A percentile compares a stretch with the other conserved stretches of the same genome.
Conservation (phyloP, 495 filamentous ascomycete species). For the Bryoglossum gracile region DNA sequence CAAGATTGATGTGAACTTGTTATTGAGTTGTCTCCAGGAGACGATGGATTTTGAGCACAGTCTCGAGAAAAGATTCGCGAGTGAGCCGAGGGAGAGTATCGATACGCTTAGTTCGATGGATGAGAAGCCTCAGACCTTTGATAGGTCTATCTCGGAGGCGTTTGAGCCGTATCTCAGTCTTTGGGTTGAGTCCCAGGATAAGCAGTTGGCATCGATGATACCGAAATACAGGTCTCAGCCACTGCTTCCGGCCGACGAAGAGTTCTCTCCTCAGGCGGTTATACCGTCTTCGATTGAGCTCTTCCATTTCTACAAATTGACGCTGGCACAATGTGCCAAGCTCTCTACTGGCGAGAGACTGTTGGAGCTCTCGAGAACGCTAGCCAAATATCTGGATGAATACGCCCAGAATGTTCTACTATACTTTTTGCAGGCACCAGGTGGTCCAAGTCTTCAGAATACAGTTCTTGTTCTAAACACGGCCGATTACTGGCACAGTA, state of each 20-base stretch:
- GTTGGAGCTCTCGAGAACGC: conserved; percentile 74
- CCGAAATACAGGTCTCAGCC: conserved; percentile 85
- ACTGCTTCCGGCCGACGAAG: conserved; percentile 73
- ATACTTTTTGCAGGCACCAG: conserved; percentile 60
- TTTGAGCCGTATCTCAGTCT: conserved; percentile 95
- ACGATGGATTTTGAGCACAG: conserved; percentile 96
- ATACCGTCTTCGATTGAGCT: conserved; percentile 92
- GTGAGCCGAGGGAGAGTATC: conserved; percentile 66
- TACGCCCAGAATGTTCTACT: conserved; percentile 92
- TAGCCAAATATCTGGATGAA: conserved; percentile 90
- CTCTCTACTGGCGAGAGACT: conserved; percentile 83
- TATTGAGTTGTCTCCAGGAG: conserved; percentile 90
- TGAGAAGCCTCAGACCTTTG: conserved; percentile 71
- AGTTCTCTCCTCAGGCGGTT: conserved; percentile 84
- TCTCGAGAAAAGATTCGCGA: conserved; percentile 76
- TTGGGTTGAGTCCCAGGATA: conserved; percentile 96
- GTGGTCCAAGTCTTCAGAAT: conserved; percentile 62
- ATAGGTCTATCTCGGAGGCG: conserved; percentile 89
- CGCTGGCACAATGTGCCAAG: conserved; percentile 90
- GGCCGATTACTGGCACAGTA: conserved; percentile 94
- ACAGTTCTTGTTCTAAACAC: conserved; percentile 85
- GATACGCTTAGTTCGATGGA: conserved; percentile 82
- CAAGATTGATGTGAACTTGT: conserved; percentile 82
- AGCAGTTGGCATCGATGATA: conserved; percentile 75
- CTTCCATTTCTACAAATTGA: conserved; percentile 91